Conservation (phyloP, 331 rosid species). For the Dryas integrifolia region DNA sequence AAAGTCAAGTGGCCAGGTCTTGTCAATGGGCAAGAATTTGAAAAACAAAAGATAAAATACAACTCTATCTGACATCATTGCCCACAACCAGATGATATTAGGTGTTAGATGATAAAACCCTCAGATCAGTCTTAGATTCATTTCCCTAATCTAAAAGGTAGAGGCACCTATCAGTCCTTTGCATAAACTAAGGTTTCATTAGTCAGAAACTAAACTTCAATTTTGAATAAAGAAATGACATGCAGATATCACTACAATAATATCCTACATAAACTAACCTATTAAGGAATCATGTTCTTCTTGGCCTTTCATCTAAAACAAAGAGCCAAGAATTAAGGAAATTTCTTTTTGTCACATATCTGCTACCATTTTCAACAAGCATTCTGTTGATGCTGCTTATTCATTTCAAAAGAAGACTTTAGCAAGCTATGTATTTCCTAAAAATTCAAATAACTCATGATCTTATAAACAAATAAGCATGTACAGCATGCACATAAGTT, state of each 20-base stretch:
- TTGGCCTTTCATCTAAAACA: neutral
- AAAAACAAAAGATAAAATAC: neutral
- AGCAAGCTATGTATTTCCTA: neutral
- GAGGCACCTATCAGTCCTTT: too few species aligned
- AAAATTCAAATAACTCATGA: neutral
- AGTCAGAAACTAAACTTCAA: neutral
- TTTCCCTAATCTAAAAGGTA: neutral
- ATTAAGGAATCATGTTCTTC: neutral
- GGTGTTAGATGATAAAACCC: neutral
- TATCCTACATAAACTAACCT: too few species aligned
- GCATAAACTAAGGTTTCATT: neutral
- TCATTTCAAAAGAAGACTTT: neutral
- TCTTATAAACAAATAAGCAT: conserved; percentile 1
- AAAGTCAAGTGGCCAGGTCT: neutral
- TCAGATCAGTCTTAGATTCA: neutral
- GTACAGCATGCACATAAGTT: neutral
- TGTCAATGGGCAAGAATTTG: neutral
- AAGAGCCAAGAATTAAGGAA: neutral
- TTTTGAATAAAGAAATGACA: neutral
- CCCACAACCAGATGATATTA: neutral
- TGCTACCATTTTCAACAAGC: neutral
- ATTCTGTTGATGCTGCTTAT: neutral
- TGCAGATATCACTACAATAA: neutral
- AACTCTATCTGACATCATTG: neutral
- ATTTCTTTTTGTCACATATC: neutral